Evolutionary conservation across 2,329 filamentous ascomycete genomes (phyloP), one percentile per base, ranked within the genome.

Genomic region (Alternaria sp.): DNA sequence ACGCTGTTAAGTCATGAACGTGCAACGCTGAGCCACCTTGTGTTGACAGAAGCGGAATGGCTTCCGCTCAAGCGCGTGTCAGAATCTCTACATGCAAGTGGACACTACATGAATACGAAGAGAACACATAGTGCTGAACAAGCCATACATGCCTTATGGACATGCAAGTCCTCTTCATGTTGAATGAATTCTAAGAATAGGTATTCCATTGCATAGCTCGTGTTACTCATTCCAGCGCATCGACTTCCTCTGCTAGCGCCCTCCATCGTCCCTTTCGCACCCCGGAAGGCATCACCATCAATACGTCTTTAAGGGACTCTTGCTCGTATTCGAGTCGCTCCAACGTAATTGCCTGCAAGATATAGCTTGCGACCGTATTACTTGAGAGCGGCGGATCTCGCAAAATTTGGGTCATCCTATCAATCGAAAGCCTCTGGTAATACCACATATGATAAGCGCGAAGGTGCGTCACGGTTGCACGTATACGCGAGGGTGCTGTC

Each of bases 391-490:
- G 75, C 11, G 74, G 74, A 32, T 77, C 68, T 7, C 74, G 64
- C 43, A 78, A 28, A n/a, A 71, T 60, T 5, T 41, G 22, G 7
- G 68, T 71, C 30, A 77, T 68, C 7, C 65, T 62, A 4, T 64
- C 62, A 9, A 77, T 14, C 2, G 67, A 34, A 7, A 78, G 56
- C 3, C 60, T 50, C 54, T 78, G 75, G 34, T 72, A 58, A 34
- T 74, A 60, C 76, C 76, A 79, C 36, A 79, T 56, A 41, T 76
- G 67, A 57, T 78, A 79, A 9, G 74, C 72, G 12, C 75, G 74
- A 14, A 79, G 69, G 52, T 71, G 73, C 2, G 72, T 59, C 3
- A 73, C 32, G 6, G 75, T 77, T 30, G 75, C 75, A 22, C 72
- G 74, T 38, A 76, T 73, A 18, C 69, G 67, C 10, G 73, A 63